Conservation (phyloP, 495 filamentous ascomycete genomes). For the Glonium stellatum region DNA sequence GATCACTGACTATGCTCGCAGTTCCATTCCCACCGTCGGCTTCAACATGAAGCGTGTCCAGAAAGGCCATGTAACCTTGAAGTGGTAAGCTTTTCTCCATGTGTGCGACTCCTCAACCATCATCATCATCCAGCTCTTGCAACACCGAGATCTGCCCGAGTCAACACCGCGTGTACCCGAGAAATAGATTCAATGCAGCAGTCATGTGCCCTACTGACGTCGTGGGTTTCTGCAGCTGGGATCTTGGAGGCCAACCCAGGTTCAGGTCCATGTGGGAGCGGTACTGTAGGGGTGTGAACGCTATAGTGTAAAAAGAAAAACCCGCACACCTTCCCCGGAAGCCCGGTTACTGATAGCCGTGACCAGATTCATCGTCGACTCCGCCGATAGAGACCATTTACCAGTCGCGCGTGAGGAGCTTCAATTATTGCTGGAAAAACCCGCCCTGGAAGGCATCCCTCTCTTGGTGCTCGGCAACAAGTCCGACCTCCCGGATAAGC, state of each 20-base stretch:
- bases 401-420: conserved; percentile 90
- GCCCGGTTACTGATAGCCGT: conserved; percentile 19
- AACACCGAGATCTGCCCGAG: conserved; percentile 15
- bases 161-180: conserved; percentile 13
- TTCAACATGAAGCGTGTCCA: conserved; percentile 99
- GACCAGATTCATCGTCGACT: conserved; percentile 82
- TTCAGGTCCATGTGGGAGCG: conserved; percentile 99
- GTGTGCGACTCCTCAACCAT: conserved; percentile 15
- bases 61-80: conserved; percentile 96
- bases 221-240: conserved; percentile 59
- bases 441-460: conserved; percentile 80
- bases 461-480: conserved; percentile 97
- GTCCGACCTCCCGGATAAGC: conserved; percentile 79
- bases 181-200: conserved; percentile 9
- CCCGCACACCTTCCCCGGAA: not conserved
- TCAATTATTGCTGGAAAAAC: conserved; percentile 78
- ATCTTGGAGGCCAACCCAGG: conserved; percentile 91
- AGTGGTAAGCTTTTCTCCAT: conserved; percentile 56
- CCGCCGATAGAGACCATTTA: conserved; percentile 71
- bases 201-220: conserved; percentile 23
- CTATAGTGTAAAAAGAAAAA: conserved; percentile 71
- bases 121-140: conserved; percentile 15
- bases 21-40: conserved; percentile 95
- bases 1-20: conserved; percentile 43
- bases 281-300: conserved; percentile 95